These are phyloP conservation scores for Bipolaris bicolor DNA, from an alignment of 2,329 filamentous ascomycete species.

Conservation along the genomic window DNA sequence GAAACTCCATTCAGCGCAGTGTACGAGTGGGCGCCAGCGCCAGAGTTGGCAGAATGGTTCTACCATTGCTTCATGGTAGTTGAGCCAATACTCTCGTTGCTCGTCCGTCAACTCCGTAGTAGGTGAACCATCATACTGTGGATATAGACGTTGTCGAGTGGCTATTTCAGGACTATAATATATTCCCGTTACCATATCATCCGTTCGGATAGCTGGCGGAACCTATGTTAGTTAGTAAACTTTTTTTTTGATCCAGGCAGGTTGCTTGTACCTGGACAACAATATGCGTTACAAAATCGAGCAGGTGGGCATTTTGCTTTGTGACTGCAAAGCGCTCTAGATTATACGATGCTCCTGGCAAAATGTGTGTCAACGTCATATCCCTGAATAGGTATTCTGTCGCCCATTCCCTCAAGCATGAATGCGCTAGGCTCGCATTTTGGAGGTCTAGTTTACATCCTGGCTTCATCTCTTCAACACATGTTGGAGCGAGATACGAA, in stretches of 20 bases:
- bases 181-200: neutral
- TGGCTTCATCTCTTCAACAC: constrained; percentile 5
- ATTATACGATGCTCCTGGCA: constrained; percentile 14
- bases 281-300: neutral
- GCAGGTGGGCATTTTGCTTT: neutral
- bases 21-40: neutral
- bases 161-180: too few species aligned
- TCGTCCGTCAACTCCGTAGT: neutral
- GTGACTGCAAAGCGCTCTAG: constrained; percentile 17
- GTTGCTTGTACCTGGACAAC: neutral
- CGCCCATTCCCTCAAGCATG: constrained; percentile 24
- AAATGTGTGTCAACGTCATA: constrained; percentile 23
- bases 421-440: constrained; percentile 25
- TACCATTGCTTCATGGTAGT: neutral
- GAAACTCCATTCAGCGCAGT: neutral
- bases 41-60: neutral
- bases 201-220: neutral
- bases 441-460: constrained; percentile 21
- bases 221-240: neutral
- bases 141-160: neutral
- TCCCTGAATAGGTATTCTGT: constrained; percentile 24
- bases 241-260: neutral
- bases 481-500: constrained; percentile 15
- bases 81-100: neutral
- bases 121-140: neutral